phyloP scores from a whole-genome alignment of 169 alveolate species.

The Plasmodium vivax region DNA sequence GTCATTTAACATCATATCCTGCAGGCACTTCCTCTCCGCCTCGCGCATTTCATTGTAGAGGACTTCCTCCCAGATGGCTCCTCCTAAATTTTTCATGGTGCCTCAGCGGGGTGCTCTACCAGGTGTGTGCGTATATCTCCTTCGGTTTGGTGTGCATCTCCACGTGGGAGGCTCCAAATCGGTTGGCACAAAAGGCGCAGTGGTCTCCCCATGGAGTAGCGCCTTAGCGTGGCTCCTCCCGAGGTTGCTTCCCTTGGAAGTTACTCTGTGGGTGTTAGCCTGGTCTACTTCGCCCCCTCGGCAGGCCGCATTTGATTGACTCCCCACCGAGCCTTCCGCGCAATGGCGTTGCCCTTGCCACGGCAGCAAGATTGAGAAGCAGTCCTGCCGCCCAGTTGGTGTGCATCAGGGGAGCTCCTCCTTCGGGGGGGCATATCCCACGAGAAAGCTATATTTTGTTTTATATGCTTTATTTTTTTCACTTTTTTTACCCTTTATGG shows the following conservation, averaged over 20 bases:
- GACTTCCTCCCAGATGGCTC: background rate
- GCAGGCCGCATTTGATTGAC: background rate
- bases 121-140: background rate
- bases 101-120: background rate
- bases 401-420: background rate
- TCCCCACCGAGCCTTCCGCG: background rate
- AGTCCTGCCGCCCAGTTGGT: background rate
- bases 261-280: background rate
- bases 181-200: background rate
- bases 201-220: too few species aligned
- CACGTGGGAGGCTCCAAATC: background rate
- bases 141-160: background rate
- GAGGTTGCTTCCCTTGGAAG: background rate
- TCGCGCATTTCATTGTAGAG: conserved; percentile 18
- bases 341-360: background rate
- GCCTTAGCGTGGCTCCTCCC: background rate
- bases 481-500: background rate
- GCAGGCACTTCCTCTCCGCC: conserved; percentile 37
- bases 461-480: background rate
- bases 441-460: background rate
- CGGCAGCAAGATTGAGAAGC: background rate
- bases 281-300: background rate
- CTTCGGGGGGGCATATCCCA: background rate
- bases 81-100: conserved; percentile 8
- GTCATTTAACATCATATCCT: conserved; percentile 37